phyloP scores from a whole-genome alignment of 495 filamentous ascomycete species.

The Aspergillus baeticus region DNA sequence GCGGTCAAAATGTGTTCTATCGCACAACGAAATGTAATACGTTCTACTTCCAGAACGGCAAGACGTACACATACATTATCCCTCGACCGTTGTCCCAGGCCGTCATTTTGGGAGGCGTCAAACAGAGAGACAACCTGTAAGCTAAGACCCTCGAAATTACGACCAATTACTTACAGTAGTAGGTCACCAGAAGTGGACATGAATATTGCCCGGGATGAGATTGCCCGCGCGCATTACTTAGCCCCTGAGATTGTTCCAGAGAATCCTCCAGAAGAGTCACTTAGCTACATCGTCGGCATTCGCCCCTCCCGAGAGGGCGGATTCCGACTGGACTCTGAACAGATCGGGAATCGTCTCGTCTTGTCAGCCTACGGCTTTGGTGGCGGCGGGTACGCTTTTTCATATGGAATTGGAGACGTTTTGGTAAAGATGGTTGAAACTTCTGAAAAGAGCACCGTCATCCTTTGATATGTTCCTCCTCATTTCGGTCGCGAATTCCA shows the following conservation, averaged over 20 bases:
- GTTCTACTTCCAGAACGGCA: conserved; percentile 43
- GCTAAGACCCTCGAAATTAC: not conserved
- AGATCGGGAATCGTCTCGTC: conserved; percentile 25
- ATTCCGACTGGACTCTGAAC: conserved; percentile 38
- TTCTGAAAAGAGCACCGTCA: conserved; percentile 34
- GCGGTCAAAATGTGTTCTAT: conserved; percentile 45
- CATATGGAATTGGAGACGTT: conserved; percentile 42
- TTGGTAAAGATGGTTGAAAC: conserved; percentile 40
- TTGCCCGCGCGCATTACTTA: conserved; percentile 39
- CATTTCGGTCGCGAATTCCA: not conserved
- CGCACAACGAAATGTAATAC: conserved; percentile 31
- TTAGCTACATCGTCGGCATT: conserved; percentile 43
- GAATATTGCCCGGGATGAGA: conserved; percentile 40
- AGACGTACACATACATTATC: conserved; percentile 52
- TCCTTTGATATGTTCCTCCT: conserved; percentile 10
- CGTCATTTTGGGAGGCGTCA: conserved; percentile 48
- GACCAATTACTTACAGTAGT: not conserved
- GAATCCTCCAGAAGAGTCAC: conserved; percentile 26
- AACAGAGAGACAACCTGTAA: conserved; percentile 40
- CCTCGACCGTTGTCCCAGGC: conserved; percentile 43
- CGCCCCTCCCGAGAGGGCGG: conserved; percentile 39
- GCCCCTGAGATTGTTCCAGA: conserved; percentile 41
- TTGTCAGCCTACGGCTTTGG: conserved; percentile 46
- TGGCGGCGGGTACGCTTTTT: conserved; percentile 45
- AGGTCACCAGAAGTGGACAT: conserved; percentile 39